These are phyloP conservation scores for Lathyrus aphaca DNA, from an alignment of 306 rosid species.

Conservation along the genomic window DNA sequence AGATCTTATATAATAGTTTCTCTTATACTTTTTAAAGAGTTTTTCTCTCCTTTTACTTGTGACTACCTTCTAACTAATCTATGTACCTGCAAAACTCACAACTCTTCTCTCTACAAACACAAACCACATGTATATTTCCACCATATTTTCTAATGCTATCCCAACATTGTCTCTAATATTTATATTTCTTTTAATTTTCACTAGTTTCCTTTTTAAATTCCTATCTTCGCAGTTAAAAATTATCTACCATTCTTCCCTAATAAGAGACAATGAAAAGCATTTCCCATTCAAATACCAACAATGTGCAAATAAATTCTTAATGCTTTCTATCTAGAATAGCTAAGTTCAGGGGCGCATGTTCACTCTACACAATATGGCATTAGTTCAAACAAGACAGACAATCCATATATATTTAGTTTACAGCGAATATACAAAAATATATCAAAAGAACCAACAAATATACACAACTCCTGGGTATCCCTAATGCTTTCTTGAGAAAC, in stretches of 20 bases:
- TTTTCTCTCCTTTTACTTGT: no score
- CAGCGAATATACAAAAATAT: constrained; percentile 18
- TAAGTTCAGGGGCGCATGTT: neutral
- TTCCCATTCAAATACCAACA: neutral
- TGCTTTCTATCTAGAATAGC: neutral
- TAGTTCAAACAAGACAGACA: neutral
- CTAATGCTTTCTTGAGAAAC: constrained; percentile 14
- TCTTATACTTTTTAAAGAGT: no score
- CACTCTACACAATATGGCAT: constrained; percentile 20
- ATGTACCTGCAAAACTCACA: no score
- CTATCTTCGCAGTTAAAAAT: neutral
- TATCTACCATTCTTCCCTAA: neutral
- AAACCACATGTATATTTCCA: no score
- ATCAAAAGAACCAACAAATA: constrained; percentile 2
- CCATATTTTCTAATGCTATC: no score
- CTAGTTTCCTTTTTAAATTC: neutral
- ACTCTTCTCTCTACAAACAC: no score
- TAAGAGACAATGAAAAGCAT: neutral
- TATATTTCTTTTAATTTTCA: neutral
- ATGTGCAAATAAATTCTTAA: neutral
- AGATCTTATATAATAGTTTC: no score
- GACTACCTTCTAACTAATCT: no score
- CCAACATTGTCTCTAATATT: no score
- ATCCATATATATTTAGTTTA: neutral
- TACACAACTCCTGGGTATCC: neutral